Evolutionary conservation across 2,329 filamentous ascomycete species (phyloP).

Genomic region (Cladophialophora exuberans): DNA sequence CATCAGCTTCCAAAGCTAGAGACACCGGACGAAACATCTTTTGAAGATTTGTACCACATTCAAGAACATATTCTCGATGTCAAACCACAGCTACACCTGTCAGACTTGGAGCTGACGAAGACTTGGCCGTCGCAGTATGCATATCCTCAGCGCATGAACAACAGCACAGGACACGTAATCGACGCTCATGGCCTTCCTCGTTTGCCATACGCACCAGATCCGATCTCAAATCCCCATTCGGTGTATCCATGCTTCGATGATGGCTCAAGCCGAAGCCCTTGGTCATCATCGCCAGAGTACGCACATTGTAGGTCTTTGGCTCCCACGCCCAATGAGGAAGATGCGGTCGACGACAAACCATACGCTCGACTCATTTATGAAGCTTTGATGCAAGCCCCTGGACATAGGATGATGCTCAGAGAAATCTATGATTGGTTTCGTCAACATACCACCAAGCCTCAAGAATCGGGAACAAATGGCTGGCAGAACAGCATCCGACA

Average conservation of each 20-base stretch:
- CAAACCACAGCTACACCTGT: slow-evolving; percentile 20
- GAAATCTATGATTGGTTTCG: slow-evolving; percentile 92
- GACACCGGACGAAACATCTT: slow-evolving; percentile 3
- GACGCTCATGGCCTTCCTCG: background rate
- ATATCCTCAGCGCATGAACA: slow-evolving; percentile 8
- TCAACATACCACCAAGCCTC: slow-evolving; percentile 76
- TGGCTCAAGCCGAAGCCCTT: slow-evolving; percentile 11
- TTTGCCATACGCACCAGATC: slow-evolving; percentile 7
- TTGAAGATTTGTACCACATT: background rate
- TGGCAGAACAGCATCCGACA: slow-evolving; percentile 97
- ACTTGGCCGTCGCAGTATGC: slow-evolving; percentile 14
- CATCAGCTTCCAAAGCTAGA: slow-evolving; percentile 18
- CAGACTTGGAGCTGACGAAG: slow-evolving; percentile 15
- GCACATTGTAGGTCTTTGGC: slow-evolving; percentile 6
- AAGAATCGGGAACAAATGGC: slow-evolving; percentile 63
- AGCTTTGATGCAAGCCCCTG: slow-evolving; percentile 70
- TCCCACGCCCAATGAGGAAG: slow-evolving; percentile 31
- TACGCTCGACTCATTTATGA: slow-evolving; percentile 82
- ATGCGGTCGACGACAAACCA: slow-evolving; percentile 57
- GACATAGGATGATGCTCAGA: slow-evolving; percentile 74
- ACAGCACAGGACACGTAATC: background rate
- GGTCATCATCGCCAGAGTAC: slow-evolving; percentile 24
- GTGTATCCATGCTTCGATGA: slow-evolving; percentile 21
- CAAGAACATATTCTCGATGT: background rate
- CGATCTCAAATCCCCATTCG: slow-evolving; percentile 5